Evolutionary conservation across 257 asterid genomes (phyloP).

Genomic region (Cynanchum wilfordii): DNA sequence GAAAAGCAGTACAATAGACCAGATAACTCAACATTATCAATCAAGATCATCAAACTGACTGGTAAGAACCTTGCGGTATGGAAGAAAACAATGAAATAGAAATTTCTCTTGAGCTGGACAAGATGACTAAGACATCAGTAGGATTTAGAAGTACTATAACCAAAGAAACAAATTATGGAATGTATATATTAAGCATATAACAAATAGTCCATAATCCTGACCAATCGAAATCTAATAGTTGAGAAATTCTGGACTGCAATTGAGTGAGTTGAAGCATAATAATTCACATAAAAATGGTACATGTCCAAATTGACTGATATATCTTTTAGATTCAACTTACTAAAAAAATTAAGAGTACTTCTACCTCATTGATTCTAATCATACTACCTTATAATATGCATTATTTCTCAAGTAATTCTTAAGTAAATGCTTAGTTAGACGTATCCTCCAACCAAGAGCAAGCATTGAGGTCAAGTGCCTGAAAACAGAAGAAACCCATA

Average conservation of each 20-base stretch:
- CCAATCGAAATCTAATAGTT: background rate
- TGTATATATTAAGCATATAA: background rate
- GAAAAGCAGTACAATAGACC: background rate
- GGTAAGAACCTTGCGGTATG: background rate
- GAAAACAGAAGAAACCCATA: slow-evolving; percentile 2
- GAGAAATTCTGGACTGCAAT: background rate
- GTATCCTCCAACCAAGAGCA: slow-evolving; percentile 99
- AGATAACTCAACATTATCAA: background rate
- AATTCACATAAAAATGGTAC: background rate
- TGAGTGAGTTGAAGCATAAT: background rate
- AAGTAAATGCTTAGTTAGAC: slow-evolving; percentile 83
- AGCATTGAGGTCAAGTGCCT: slow-evolving; percentile 86
- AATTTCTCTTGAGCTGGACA: background rate
- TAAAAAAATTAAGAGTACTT: background rate
- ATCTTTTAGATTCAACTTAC: background rate
- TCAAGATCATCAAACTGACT: background rate
- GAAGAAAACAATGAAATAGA: background rate
- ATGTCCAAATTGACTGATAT: background rate
- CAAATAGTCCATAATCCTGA: background rate
- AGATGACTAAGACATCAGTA: background rate
- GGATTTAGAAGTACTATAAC: background rate
- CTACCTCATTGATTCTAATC: background rate
- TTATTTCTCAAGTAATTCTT: slow-evolving; percentile 74
- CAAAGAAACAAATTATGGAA: background rate
- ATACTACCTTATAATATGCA: slow-evolving; percentile 85